Percentiles rank a stretch among this genome's conserved stretches.
Conservation (phyloP, 495 filamentous ascomycete genomes). For the Podospora anserina region DNA sequence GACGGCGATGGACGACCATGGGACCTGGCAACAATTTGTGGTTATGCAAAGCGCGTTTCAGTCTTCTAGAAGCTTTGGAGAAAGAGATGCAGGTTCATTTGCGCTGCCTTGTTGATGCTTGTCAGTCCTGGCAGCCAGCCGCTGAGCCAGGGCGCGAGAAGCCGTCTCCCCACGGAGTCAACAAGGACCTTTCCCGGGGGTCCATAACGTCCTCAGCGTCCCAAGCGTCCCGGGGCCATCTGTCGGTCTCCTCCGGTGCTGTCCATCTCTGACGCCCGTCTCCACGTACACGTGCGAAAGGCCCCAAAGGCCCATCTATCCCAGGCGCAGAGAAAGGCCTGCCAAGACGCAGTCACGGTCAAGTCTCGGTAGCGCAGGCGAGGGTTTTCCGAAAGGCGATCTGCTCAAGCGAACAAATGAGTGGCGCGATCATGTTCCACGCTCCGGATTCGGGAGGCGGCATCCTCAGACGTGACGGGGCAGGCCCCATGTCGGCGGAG, state of each 20-base stretch:
- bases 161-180: neutral
- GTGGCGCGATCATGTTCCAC: slow-evolving; percentile 25
- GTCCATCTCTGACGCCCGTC: slow-evolving; percentile 7
- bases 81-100: slow-evolving; percentile 27
- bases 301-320: neutral
- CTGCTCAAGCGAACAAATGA: slow-evolving; percentile 16
- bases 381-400: slow-evolving; percentile 15
- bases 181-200: neutral
- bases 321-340: neutral
- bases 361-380: slow-evolving; percentile 12
- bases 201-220: slow-evolving; percentile 11
- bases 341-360: neutral
- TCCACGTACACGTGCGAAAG: slow-evolving; percentile 12
- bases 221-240: neutral
- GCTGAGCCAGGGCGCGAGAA: neutral
- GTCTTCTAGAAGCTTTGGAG: slow-evolving; percentile 32
- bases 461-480: slow-evolving; percentile 17
- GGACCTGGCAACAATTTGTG: slow-evolving; percentile 12
- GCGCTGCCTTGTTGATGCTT: slow-evolving; percentile 15
- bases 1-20: slow-evolving; percentile 6
- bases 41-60: slow-evolving; percentile 29
- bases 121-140: slow-evolving; percentile 17
- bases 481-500: slow-evolving; percentile 15
- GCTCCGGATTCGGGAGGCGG: slow-evolving; percentile 19
- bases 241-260: neutral